These are phyloP conservation scores for Ustilaginoidea virens DNA, from an alignment of 2,329 filamentous ascomycete species.

Conservation along the genomic window DNA sequence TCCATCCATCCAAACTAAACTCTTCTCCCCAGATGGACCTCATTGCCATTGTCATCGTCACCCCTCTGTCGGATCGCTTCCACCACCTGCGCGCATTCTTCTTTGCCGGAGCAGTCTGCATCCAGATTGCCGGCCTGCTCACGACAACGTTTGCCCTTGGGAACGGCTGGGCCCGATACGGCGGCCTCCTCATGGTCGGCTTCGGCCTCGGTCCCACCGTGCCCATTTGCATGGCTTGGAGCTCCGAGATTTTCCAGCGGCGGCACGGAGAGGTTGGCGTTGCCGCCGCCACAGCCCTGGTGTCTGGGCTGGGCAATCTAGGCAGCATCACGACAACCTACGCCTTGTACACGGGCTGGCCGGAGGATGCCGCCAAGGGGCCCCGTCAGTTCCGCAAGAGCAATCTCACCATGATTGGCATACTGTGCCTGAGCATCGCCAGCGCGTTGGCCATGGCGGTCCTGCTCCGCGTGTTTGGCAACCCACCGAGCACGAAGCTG, in stretches of 20 bases:
- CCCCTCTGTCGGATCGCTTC: conserved; percentile 76
- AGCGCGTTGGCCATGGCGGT: conserved; percentile 55
- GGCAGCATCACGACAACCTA: conserved; percentile 81
- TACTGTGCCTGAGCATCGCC: conserved; percentile 61
- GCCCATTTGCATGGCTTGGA: conserved; percentile 90
- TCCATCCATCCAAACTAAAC: not conserved
- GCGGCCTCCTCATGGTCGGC: conserved; percentile 76
- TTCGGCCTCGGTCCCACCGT: conserved; percentile 85
- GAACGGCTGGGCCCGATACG: conserved; percentile 71
- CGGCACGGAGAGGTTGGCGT: conserved; percentile 86
- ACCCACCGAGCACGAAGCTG: conserved; percentile 32
- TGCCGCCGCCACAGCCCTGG: conserved; percentile 69
- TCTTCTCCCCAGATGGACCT: conserved; percentile 55
- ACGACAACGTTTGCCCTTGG: conserved; percentile 57
- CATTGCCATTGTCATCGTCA: conserved; percentile 71
- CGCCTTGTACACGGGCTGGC: conserved; percentile 78
- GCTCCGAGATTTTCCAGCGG: conserved; percentile 75
- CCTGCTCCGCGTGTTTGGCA: conserved; percentile 44
- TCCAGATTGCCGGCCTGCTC: conserved; percentile 73
- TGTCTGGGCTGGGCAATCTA: conserved; percentile 75
- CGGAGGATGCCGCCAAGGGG: conserved; percentile 53
- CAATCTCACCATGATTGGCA: conserved; percentile 79
- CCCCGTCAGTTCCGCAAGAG: conserved; percentile 63
- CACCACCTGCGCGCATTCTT: conserved; percentile 65
- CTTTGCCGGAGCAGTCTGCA: conserved; percentile 58